A percentile compares a stretch with the other conserved stretches of the same genome.
Evolutionary conservation across 1,284 basidiomycete species (phyloP).

Genomic region (Cutaneotrichosporon sp.): DNA sequence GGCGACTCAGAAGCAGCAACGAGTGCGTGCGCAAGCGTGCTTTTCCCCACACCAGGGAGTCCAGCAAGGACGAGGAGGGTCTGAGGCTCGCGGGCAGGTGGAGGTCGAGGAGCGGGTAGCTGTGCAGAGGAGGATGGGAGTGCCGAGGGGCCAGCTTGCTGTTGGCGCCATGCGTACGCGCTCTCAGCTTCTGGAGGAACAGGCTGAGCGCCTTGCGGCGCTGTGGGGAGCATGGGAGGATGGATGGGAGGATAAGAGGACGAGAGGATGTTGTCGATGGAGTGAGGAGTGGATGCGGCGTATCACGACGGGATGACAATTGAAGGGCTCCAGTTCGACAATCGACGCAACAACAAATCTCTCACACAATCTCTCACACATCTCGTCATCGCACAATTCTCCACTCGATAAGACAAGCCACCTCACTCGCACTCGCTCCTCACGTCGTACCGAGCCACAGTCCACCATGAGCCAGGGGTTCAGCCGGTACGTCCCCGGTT

Average conservation of each 20-base stretch:
- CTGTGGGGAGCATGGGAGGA: background rate
- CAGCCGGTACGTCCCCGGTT: slow-evolving; percentile 66
- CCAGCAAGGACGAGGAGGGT: slow-evolving; percentile 49
- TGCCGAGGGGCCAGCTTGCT: background rate
- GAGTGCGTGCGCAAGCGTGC: slow-evolving; percentile 44
- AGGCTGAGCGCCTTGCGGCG: background rate
- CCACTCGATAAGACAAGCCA: background rate
- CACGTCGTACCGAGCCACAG: background rate
- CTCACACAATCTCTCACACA: background rate
- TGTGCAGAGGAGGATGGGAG: background rate
- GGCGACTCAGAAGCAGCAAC: slow-evolving; percentile 17
- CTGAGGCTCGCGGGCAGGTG: slow-evolving; percentile 18
- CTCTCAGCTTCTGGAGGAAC: background rate
- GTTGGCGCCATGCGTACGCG: background rate
- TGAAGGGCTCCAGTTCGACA: background rate
- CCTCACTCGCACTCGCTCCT: background rate
- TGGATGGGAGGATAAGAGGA: background rate
- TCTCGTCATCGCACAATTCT: background rate
- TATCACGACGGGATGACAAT: background rate
- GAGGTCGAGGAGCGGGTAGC: background rate
- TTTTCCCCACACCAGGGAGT: slow-evolving; percentile 50
- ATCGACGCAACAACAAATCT: background rate
- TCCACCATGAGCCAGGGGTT: slow-evolving; percentile 59
- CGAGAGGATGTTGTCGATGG: background rate
- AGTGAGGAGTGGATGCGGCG: background rate